These are phyloP conservation scores for Solanum appendiculatum DNA, from an alignment of 257 asterid genomes.

Conservation along the genomic window DNA sequence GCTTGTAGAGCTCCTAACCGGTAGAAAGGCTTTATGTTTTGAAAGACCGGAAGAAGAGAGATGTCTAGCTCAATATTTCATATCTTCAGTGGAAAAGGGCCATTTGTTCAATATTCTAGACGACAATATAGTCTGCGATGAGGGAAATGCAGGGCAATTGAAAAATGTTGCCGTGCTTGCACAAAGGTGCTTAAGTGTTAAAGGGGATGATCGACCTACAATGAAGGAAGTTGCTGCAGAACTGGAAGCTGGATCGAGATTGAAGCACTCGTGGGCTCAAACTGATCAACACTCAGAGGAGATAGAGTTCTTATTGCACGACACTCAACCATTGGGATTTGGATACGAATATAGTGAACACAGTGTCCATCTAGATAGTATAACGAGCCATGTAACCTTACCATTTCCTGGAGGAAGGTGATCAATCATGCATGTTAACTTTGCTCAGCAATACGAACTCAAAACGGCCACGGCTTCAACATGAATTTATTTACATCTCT, in stretches of 20 bases:
- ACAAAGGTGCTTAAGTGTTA: conserved; percentile 17
- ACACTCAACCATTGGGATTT: too few relatives aligned
- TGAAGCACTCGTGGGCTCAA: conserved; percentile 3
- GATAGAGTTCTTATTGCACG: not conserved
- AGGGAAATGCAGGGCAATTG: not conserved
- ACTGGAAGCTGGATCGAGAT: too few relatives aligned
- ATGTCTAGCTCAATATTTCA: conserved; percentile 14
- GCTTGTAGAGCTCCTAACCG: conserved; percentile 18
- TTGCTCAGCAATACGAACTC: not conserved
- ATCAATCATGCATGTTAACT: not conserved
- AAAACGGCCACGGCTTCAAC: not conserved
- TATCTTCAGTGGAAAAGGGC: not conserved
- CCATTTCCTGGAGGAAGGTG: too few relatives aligned
- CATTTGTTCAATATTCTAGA: conserved; percentile 7
- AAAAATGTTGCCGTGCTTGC: conserved; percentile 25
- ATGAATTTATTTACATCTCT: too few relatives aligned
- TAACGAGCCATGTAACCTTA: not conserved
- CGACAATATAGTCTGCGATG: not conserved
- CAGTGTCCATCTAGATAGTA: not conserved
- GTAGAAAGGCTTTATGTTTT: conserved; percentile 6
- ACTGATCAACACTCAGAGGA: not conserved
- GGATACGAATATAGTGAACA: not conserved
- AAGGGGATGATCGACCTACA: conserved; percentile 28
- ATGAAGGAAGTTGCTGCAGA: conserved; percentile 33
- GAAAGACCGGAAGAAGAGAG: conserved; percentile 15